Percentiles rank a stretch among this genome's conserved stretches.
Evolutionary conservation across 1,284 basidiomycete genomes (phyloP).

Genomic region (Irpex sp.): DNA sequence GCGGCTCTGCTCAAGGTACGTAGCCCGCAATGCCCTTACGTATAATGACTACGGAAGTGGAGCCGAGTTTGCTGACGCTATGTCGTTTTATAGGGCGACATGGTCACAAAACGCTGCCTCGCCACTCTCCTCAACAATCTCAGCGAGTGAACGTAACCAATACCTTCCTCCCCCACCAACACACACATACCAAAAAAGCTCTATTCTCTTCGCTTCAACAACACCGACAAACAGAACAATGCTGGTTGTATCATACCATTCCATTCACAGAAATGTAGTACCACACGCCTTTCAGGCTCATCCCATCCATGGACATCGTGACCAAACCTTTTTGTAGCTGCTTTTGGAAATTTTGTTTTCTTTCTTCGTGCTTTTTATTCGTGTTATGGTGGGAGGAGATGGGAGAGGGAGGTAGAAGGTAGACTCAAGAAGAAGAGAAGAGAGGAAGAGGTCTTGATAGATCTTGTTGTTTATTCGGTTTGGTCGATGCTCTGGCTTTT

Average conservation of each 20-base stretch:
- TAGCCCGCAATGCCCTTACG: not conserved
- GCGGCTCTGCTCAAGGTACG: conserved; percentile 80
- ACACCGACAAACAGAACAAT: not conserved
- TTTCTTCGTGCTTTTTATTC: not conserved
- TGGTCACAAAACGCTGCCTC: conserved; percentile 95
- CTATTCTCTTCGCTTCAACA: not conserved
- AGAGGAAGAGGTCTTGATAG: not conserved
- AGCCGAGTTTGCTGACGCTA: not conserved
- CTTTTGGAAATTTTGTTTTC: not conserved
- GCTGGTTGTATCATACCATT: conserved; percentile 1
- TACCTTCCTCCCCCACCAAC: not conserved
- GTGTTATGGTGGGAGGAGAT: not conserved
- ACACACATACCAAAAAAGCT: not conserved
- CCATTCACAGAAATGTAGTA: not conserved
- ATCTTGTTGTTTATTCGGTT: not conserved
- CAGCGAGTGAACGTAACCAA: conserved; percentile 39
- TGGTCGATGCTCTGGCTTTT: not conserved
- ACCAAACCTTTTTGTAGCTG: not conserved
- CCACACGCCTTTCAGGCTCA: not conserved
- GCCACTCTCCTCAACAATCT: conserved; percentile 94
- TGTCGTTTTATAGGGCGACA: conserved; percentile 65
- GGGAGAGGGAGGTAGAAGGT: not conserved
- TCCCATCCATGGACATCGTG: not conserved
- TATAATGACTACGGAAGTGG: conserved; percentile 1
- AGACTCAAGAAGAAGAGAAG: not conserved